Base-by-base conservation (phyloP, 2,329 filamentous ascomycete species). In the Cephalotrichum gorgonifer region DNA sequence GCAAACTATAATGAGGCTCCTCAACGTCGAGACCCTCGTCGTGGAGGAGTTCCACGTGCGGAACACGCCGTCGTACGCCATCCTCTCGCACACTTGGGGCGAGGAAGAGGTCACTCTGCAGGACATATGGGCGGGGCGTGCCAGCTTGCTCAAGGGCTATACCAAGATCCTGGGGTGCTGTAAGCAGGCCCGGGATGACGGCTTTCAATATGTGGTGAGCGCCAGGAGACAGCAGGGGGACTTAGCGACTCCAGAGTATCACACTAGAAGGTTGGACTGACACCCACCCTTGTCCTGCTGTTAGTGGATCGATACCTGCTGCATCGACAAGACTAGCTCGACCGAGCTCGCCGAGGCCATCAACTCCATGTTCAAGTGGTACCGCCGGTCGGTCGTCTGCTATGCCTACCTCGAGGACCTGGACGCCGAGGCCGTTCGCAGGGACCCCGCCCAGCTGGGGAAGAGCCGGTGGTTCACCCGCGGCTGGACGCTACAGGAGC, bases 401-500 rank as follows among this genome's bases (percentile, higher is more conserved):
- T 62, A 60, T 35, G 55, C 54, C 23, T 57, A 54, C 14, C 54
- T 62, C 2, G 22, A 28, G 28, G 59, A 61, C 22, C 51, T 60
- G 7, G 17, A 44, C 17, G 26, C 39, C 5, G n/a, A n/a, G 2
- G 8, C 14, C 6, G 15, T 49, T 9, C 15, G 23, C 12, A 25
- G 27, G 9, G 27, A 43, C n/a, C 28, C 47, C 3, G 17, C 15
- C 20, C 22, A 15, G 14, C 48, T 50, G 4, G 20, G 42, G 4
- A 11, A 25, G 4, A 56, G 50, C 45, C 55, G 59, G 4, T 67
- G 64, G 63, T 66, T 66, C 49, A 60, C 55, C 1, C 54, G 73
- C 75, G 63, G 64, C n/a, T 77, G 79, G 57, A 86, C 81, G 0
- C 66, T 83, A 53, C 83, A 84, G 59, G 80, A 87, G 62, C 81